Percentiles rank a stretch among this genome's conserved stretches.
Evolutionary conservation across 2,329 filamentous ascomycete genomes (phyloP).

Genomic region (Lachnellula arida): DNA sequence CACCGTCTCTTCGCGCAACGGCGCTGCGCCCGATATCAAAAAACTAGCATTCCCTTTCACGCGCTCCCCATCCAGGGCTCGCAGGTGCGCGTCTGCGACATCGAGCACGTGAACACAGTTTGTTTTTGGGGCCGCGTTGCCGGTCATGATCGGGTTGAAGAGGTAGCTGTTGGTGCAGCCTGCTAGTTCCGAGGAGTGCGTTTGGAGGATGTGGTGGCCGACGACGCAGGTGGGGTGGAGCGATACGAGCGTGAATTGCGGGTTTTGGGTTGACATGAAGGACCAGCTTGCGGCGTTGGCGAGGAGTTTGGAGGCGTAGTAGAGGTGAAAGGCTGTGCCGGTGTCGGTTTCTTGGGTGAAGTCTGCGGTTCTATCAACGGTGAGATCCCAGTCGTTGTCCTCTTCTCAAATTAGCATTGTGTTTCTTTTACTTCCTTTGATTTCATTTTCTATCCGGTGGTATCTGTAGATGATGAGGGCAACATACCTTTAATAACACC

Average conservation of each 20-base stretch:
- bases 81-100: conserved; percentile 11
- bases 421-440: no score
- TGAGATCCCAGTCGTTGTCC: neutral
- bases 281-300: conserved; percentile 8
- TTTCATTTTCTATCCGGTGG: no score
- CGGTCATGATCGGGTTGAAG: conserved; percentile 3
- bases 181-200: neutral
- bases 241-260: conserved; percentile 5
- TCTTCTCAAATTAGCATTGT: neutral
- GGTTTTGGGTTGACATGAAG: conserved; percentile 6
- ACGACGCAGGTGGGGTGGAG: conserved; percentile 8
- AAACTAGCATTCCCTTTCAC: neutral
- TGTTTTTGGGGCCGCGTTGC: neutral
- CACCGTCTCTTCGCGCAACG: conserved; percentile 5
- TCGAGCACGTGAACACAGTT: conserved; percentile 5
- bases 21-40: neutral
- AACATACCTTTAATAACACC: conserved; percentile 1
- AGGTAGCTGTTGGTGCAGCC: conserved; percentile 1
- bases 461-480: neutral
- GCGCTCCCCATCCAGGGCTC: neutral
- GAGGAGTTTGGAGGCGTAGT: conserved; percentile 14
- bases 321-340: neutral
- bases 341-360: neutral
- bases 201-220: conserved; percentile 6
- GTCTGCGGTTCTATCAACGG: conserved; percentile 2